Base-by-base conservation (phyloP, 1,284 basidiomycete genomes). In the Puccinia horiana region DNA sequence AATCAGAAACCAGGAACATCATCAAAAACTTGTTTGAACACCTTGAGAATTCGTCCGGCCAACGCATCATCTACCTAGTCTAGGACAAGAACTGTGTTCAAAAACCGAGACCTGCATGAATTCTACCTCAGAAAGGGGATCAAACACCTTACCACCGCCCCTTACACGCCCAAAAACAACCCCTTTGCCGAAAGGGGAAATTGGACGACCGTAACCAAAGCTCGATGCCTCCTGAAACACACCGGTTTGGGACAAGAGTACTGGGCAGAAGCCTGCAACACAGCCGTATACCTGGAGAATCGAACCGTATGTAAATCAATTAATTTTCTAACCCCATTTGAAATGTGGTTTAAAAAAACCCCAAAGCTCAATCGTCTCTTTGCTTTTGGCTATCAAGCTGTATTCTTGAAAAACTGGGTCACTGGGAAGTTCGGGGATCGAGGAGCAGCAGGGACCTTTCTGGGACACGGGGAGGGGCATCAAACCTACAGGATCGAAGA, bases 111-210 rank as follows among this genome's bases (percentile, higher is more conserved):
- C 12, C 63, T 67, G 12, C 29, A 18, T 23, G 16, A 4, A 5
- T 67, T 26, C 29, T 67, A 35, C 63, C 5, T 4, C 9, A 6
- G 16, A 6, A 67, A 35, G 29, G 63, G 63, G 9, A 67, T 82
- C 40, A 84, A 83, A 32, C 83, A 87, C 69, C 83, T 86, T 23
- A 87, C 86, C 18, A 42, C 69, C 16, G 35, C 69, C 16, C 69
- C 69, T 4, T 72, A 72, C 26, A 40, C 29, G 14, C 69, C 69
- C 20, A 20, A 72, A 72, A 37, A 72, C 20, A 42, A 72, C 69
- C 44, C 69, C 40, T 42, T 72, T 23, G 37, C 73, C 37, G 47
- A 75, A 75, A 12, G 44, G 23, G 70, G 70, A 26, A 73, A 73
- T 49, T 5, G 70, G 26, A 73, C 35, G 23, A 73, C 70, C 12